Base-by-base conservation (phyloP, 495 filamentous ascomycete genomes). In the Achaetomiella virescens region DNA sequence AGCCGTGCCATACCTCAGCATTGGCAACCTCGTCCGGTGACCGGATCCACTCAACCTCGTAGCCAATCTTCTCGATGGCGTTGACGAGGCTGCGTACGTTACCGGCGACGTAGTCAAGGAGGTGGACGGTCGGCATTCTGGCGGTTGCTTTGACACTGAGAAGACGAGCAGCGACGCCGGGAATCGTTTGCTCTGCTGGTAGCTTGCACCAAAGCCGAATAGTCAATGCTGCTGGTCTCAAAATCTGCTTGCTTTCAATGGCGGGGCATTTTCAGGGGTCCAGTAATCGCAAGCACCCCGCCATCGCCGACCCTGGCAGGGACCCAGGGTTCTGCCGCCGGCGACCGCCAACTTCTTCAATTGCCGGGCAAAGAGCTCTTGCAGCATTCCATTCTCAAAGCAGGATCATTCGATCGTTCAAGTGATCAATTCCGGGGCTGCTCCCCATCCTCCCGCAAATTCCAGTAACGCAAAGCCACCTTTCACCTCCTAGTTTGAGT, bases 31-130 rank as follows among this genome's bases (percentile, higher is more conserved):
- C 91, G 35, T 84, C 81, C 12, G 95, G 95, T 11, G 80, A 81
- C 53, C 79, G 88, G 59, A 98, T 78, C 93, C 92, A 97, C 76
- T 93, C 88, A 14, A 98, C 90, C 51, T 84, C 81, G 69, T 91
- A 97, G 54, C 95, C 93, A 52, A 90, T 74, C 71, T 89, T 90
- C 69, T 98, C 92, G 66, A 98, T 95, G 60, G 93, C 93, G 74
- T 98, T 98, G 67, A 90, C 91, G 61, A 98, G 79, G 44, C 90
- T 96, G 48, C 93, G 86, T 54, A 97, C 83, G 73, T 98, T 98
- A 58, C 93, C 93, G 44, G 76, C 78, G 55, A 82, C 78, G 52
- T 80, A 81, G 61, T 97, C 91, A 35, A 98, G 83, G 47, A 98
- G 78, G 75, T 98, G 86, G 52, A 97, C 93, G 15, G 81, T 91